Evolutionary conservation across 2,329 filamentous ascomycete genomes (phyloP).

Genomic region (Fusarium tjaetaba): DNA sequence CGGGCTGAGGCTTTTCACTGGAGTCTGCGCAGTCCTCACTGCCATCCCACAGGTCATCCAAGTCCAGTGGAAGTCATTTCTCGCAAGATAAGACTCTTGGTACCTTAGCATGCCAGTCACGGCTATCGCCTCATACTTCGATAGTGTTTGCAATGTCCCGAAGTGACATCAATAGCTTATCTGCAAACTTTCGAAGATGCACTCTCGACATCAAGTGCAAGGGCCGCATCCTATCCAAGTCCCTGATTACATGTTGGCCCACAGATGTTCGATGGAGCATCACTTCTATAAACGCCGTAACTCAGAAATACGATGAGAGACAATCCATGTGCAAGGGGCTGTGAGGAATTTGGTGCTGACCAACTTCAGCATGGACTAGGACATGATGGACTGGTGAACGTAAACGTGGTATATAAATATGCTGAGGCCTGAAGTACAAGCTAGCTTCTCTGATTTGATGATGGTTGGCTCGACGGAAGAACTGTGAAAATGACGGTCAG

Average conservation of each 20-base stretch:
- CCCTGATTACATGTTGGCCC: not conserved
- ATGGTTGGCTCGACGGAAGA: not conserved
- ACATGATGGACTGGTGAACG: not conserved
- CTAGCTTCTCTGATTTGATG: not conserved
- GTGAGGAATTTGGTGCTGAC: not conserved
- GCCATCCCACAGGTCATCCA: fast-evolving
- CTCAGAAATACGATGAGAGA: fast-evolving
- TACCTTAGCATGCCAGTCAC: not conserved
- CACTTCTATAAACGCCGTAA: not conserved
- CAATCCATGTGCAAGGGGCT: not conserved
- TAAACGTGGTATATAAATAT: not conserved
- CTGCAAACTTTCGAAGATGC: fast-evolving
- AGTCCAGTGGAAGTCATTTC: not conserved
- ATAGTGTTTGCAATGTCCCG: not conserved
- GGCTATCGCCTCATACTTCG: not conserved
- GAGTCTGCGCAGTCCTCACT: not conserved
- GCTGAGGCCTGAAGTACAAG: not conserved
- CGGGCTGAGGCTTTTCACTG: not conserved
- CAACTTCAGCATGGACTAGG: not conserved
- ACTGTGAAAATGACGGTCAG: not conserved
- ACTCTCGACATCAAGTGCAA: not conserved
- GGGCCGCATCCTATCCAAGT: not conserved
- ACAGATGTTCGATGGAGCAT: not conserved
- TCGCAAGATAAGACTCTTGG: no score
- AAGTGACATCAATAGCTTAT: not conserved